These are phyloP conservation scores for Penicillium sp. DNA, from an alignment of 2,329 filamentous ascomycete species.

Conservation along the genomic window DNA sequence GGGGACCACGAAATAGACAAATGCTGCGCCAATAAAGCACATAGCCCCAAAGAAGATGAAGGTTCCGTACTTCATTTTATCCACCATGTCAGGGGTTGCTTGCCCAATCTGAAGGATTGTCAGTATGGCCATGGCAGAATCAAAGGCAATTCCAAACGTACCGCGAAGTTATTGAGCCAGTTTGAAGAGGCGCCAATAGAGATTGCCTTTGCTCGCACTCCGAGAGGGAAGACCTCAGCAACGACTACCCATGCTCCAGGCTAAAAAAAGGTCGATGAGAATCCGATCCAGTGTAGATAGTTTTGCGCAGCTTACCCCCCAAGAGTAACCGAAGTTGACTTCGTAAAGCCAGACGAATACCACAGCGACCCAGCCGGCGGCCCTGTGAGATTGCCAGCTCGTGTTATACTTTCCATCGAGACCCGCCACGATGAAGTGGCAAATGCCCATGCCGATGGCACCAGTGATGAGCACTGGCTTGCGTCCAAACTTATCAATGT, in stretches of 20 bases:
- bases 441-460: constrained; percentile 69
- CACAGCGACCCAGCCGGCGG: constrained; percentile 70
- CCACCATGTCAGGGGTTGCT: constrained; percentile 29
- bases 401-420: constrained; percentile 67
- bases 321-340: constrained; percentile 73
- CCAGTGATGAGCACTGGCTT: constrained; percentile 48
- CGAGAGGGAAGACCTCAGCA: constrained; percentile 39
- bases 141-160: constrained; percentile 24
- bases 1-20: constrained; percentile 26
- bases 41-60: constrained; percentile 41
- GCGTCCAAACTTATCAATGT: constrained; percentile 44
- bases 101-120: background rate
- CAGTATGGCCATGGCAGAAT: background rate
- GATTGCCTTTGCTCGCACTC: constrained; percentile 40
- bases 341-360: constrained; percentile 67
- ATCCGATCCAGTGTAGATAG: background rate
- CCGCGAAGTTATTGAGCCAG: constrained; percentile 44
- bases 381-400: constrained; percentile 58
- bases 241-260: constrained; percentile 11
- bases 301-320: constrained; percentile 42
- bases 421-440: constrained; percentile 70
- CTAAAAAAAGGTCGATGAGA: background rate
- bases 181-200: constrained; percentile 39
- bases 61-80: constrained; percentile 36
- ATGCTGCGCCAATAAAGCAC: constrained; percentile 15